Conservation (phyloP, 1,139 yeast genomes). For the Geotrichum fermentans region DNA sequence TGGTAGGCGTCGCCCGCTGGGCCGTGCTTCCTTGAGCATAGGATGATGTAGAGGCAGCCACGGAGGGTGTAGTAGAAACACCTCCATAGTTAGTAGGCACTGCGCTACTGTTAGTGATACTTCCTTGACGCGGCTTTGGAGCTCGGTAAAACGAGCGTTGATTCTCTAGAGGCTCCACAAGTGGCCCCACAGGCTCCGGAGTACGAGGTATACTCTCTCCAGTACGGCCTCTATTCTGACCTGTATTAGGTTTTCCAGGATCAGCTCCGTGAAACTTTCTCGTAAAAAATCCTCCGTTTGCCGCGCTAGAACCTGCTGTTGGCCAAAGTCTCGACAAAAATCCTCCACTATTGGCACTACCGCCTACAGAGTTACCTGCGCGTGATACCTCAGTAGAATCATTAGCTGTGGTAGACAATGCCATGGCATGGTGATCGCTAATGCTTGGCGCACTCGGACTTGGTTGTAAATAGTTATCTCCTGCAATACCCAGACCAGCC, state of each 20-base stretch:
- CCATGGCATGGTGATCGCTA: constrained; percentile 19
- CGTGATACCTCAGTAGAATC: neutral
- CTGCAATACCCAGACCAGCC: neutral
- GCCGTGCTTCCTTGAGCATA: neutral
- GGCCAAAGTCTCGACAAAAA: constrained; percentile 5
- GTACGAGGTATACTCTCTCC: neutral
- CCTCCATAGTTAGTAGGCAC: constrained; percentile 7
- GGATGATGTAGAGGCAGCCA: constrained; percentile 5
- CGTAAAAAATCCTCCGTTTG: constrained; percentile 3
- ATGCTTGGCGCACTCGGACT: constrained; percentile 15
- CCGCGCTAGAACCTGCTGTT: constrained; percentile 4
- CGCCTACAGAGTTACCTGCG: neutral
- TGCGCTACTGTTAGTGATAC: too few relatives aligned
- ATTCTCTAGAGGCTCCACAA: neutral
- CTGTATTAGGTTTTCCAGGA: constrained; percentile 9
- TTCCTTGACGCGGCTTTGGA: constrained; percentile 7
- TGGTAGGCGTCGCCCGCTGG: neutral
- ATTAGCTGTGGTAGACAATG: constrained; percentile 7
- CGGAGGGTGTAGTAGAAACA: constrained; percentile 4
- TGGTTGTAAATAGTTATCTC: neutral
- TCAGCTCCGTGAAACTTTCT: neutral
- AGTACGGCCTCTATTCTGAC: neutral
- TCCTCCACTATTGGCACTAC: neutral
- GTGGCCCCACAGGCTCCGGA: neutral
- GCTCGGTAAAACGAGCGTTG: constrained; percentile 11